These are phyloP conservation scores for Isoetes engelmannii DNA, from an alignment of 83 land plant species.

Conservation along the genomic window DNA sequence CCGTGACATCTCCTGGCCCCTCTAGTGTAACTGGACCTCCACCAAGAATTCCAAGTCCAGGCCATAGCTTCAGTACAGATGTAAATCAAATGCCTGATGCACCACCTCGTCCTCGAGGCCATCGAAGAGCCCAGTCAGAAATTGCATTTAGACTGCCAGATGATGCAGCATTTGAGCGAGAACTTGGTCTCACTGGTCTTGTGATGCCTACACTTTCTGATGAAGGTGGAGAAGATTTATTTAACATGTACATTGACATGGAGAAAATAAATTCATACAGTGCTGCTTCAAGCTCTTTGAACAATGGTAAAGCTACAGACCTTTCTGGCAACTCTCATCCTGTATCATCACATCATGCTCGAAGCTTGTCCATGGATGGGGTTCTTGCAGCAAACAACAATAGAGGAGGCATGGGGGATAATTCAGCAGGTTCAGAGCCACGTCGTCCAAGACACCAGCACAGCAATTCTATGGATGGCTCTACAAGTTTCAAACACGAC, in stretches of 20 bases:
- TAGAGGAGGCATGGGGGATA: constrained; percentile 22
- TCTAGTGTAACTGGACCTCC: constrained; percentile 18
- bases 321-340: constrained; percentile 7
- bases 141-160: constrained; percentile 44
- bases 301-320: constrained; percentile 2
- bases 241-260: constrained; percentile 40
- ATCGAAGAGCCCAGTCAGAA: constrained; percentile 52
- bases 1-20: constrained; percentile 30
- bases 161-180: constrained; percentile 41
- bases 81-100: constrained; percentile 42
- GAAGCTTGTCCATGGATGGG: constrained; percentile 68
- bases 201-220: constrained; percentile 42
- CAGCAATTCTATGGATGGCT: constrained; percentile 71
- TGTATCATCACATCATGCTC: constrained; percentile 34
- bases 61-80: constrained; percentile 31
- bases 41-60: constrained; percentile 20
- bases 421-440: constrained; percentile 10
- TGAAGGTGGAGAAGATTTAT: constrained; percentile 36
- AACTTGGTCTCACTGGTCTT: constrained; percentile 33
- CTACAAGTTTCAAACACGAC: constrained; percentile 40
- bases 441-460: constrained; percentile 46
- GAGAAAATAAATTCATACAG: constrained; percentile 25
- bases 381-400: constrained; percentile 34
- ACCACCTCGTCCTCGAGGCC: constrained; percentile 41
- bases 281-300: constrained; percentile 20